These are phyloP conservation scores for Alloteropsis semialata DNA, from an alignment of 176 grass and related monocot species.

Conservation along the genomic window DNA sequence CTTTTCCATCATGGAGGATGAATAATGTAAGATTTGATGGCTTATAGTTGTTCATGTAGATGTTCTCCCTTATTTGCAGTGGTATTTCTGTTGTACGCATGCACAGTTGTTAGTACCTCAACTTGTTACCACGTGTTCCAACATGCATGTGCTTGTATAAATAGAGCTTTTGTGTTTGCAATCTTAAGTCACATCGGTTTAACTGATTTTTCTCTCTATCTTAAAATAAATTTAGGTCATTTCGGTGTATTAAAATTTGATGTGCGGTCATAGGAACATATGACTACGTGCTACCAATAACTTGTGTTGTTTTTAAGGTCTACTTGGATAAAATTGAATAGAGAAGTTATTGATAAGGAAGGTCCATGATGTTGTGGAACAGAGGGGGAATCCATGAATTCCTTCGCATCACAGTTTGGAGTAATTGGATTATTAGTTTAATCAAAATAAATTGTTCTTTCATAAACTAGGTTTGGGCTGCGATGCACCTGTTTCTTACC, in stretches of 20 bases:
- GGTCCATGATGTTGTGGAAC: not conserved
- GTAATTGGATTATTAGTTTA: not conserved
- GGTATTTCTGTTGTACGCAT: not conserved
- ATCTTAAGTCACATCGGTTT: not conserved
- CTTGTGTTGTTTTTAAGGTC: not conserved
- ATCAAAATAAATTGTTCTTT: not conserved
- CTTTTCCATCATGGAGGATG: slow-evolving; percentile 99
- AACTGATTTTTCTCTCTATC: not conserved
- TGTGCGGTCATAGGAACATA: not conserved
- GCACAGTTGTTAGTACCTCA: not conserved
- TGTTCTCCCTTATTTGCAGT: not conserved
- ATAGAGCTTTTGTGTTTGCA: not conserved
- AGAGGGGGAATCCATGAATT: not conserved
- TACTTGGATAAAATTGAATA: not conserved
- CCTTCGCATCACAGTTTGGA: not conserved
- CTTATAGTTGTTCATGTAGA: not conserved
- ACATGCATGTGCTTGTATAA: not conserved
- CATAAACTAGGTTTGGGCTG: not conserved
- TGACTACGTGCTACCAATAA: not conserved
- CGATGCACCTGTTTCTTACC: not conserved
- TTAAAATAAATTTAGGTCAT: not conserved
- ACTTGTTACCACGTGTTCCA: not conserved
- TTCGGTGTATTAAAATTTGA: not conserved
- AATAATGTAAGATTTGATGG: slow-evolving; percentile 74
- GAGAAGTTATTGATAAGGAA: not conserved